Conservation (phyloP, 2,329 filamentous ascomycete species). For the Epichloe uncinata region DNA sequence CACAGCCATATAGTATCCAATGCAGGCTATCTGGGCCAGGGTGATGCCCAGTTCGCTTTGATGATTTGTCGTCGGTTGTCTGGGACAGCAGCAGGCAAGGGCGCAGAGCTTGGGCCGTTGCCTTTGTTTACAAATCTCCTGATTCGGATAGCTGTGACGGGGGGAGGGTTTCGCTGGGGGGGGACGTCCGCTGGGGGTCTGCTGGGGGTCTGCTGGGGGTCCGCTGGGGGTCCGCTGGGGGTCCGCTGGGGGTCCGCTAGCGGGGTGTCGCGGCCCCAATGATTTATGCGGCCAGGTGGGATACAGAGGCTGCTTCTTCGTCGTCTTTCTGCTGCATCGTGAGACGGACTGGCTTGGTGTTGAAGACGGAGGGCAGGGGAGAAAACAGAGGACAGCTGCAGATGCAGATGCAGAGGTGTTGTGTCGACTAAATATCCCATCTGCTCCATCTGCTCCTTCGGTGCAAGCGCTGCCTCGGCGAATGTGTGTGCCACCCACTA, state of each 20-base stretch:
- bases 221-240: background rate
- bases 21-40: constrained; percentile 1
- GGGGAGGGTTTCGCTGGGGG: constrained; percentile 7
- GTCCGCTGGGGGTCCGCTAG: background rate
- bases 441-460: background rate
- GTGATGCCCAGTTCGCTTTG: constrained; percentile 4
- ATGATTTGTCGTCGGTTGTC: constrained; percentile 16
- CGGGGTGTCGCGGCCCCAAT: constrained; percentile 1
- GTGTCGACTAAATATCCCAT: background rate
- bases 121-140: constrained; percentile 29
- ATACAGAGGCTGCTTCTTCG: constrained; percentile 6
- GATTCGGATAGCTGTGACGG: constrained; percentile 21
- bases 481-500: background rate
- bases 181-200: background rate
- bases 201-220: background rate
- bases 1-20: constrained; percentile 2
- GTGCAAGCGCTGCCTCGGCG: background rate
- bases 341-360: constrained; percentile 8
- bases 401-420: background rate
- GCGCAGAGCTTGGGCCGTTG: constrained; percentile 18
- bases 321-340: constrained; percentile 11
- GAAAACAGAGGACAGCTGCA: background rate
- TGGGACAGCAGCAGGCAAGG: constrained; percentile 19
- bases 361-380: constrained; percentile 1
- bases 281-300: constrained; percentile 1